Evolutionary conservation across 257 asterid species (phyloP).

Genomic region (Phtheirospermum japonicum): DNA sequence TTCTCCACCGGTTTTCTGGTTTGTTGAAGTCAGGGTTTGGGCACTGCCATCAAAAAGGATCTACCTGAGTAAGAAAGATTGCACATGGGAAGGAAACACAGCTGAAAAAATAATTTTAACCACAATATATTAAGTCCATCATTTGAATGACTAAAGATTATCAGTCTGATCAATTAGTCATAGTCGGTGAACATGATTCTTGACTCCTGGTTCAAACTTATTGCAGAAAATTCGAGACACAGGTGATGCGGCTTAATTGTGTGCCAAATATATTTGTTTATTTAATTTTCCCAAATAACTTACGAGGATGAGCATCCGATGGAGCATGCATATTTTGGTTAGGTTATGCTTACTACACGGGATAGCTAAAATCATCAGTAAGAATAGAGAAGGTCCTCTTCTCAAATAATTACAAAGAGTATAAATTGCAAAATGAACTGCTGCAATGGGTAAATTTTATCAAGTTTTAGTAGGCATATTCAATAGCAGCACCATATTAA

Average conservation of each 20-base stretch:
- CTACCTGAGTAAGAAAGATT: constrained; percentile 21
- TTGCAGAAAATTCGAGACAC: background rate
- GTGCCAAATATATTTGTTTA: no score
- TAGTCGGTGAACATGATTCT: no score
- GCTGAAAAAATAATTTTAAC: background rate
- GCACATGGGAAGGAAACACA: constrained; percentile 6
- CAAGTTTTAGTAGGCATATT: background rate
- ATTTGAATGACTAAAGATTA: background rate
- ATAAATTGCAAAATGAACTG: no score
- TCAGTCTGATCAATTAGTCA: background rate
- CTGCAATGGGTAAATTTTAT: no score
- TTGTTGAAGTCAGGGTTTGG: constrained; percentile 96
- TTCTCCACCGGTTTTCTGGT: constrained; percentile 80
- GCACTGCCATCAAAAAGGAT: constrained; percentile 53
- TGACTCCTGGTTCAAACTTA: background rate
- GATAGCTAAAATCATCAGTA: background rate
- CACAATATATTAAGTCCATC: background rate
- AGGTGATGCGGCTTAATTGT: background rate
- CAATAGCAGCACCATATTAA: background rate
- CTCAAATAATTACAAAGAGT: no score
- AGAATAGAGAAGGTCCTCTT: no score
- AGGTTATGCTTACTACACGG: no score
- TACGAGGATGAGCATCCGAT: no score
- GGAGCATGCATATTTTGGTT: no score
- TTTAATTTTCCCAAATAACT: background rate